Conservation (phyloP, 108 stramenopile species). For the Conticribra weissflogii region DNA sequence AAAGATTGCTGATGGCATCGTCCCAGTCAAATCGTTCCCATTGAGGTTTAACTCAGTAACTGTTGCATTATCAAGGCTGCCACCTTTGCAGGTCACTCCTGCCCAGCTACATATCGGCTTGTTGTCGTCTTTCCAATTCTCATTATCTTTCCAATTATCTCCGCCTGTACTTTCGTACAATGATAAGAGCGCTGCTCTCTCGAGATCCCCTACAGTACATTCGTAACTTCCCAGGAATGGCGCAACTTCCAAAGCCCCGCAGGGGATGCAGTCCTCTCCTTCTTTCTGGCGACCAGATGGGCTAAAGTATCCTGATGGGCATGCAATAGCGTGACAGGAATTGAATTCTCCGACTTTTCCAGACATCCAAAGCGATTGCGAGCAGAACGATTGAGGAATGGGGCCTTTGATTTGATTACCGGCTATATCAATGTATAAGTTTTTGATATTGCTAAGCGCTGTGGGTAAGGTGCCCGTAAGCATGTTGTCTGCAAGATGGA, state of each 20-base stretch:
- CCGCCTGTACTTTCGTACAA: constrained; percentile 39
- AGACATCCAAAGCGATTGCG: constrained; percentile 47
- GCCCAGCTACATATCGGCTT: constrained; percentile 70
- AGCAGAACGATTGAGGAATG: constrained; percentile 41
- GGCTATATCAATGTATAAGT: constrained; percentile 47
- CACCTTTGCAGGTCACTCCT: constrained; percentile 59
- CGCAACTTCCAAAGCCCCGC: constrained; percentile 31
- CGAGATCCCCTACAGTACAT: constrained; percentile 19
- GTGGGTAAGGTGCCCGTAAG: constrained; percentile 58
- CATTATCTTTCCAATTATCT: constrained; percentile 21
- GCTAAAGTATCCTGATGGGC: constrained; percentile 63
- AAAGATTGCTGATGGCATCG: constrained; percentile 59
- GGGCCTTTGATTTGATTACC: constrained; percentile 47
- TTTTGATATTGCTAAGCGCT: constrained; percentile 34
- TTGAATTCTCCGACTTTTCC: constrained; percentile 56
- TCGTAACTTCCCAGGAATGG: constrained; percentile 47
- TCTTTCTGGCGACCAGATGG: constrained; percentile 27
- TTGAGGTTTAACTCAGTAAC: constrained; percentile 34
- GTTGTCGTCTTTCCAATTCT: constrained; percentile 53
- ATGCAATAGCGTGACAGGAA: constrained; percentile 76
- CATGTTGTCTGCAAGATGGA: constrained; percentile 65
- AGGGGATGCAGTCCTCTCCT: constrained; percentile 32
- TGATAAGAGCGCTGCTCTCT: constrained; percentile 28
- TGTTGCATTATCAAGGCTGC: constrained; percentile 51
- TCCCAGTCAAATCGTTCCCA: constrained; percentile 53